Base-by-base conservation (phyloP, 1,284 basidiomycete genomes). In the Cutaneotrichosporon curvatum region DNA sequence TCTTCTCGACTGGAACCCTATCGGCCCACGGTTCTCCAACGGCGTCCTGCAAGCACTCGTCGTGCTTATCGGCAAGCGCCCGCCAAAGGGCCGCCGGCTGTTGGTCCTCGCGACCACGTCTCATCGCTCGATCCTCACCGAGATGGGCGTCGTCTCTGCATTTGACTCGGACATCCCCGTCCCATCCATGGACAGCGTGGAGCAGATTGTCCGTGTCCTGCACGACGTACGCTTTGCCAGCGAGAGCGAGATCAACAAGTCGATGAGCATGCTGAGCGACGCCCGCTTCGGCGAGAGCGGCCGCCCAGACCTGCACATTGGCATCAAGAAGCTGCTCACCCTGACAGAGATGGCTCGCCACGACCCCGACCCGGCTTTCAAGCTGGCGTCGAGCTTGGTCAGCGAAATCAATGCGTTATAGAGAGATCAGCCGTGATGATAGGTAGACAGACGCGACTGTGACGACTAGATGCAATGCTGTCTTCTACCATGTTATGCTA, bases 261-360 rank as follows among this genome's bases (percentile, higher is more conserved):
- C 33, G 4, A 18, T 48, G 19, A 69, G 71, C 31, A 80, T 87
- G 73, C 74, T 97, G 20, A 72, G 77, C 21, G 80, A 86, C 48
- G 86, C 88, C 1, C 87, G 87, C 11, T 83, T 94, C 58, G 80
- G 73, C 3, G 71, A 78, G 8, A 71, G 78, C 7, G 78, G 78
- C 16, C 73, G 74, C 37, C 54, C 53, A 4, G 60, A 62, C 18
- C 58, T 92, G 61, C 82, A 84, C 56, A 84, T 98, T 45, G 95
- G 94, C 5, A 82, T 99, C 62, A 97, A 97, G 80, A 91, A 88
- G 73, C 67, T 99, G 64, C 69, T 99, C 62, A 90, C 84, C 48
- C 80, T 89, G 53, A 79, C 92, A 19, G 94, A 99, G 76, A 97
- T 97, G 92, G 88, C 92, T 35, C 78, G 92, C 61, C 90, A 97